Evolutionary conservation across 164 flowering plant species (phyloP), one percentile per base, ranked within the genome.

Genomic region (Dillenia suffruticosa): DNA sequence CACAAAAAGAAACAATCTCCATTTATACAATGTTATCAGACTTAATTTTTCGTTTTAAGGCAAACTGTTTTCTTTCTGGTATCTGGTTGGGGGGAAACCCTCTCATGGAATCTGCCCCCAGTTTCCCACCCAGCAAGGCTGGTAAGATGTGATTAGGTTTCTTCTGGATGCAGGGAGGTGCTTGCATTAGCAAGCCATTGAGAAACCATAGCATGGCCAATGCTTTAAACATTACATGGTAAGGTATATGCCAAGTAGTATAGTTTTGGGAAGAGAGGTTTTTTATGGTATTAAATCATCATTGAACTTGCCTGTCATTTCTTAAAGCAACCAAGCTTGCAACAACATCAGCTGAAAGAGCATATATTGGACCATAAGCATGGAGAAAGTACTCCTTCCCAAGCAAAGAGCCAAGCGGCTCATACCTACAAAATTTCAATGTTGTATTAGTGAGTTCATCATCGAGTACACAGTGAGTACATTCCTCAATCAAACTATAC

Each of bases 341-440:
- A 63, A 94, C 97, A 61, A 91, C 99, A 62, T 90, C 91, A n/a
- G 91, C 84, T 51, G 99, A 91, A 56, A 94, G 93, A 69, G 96
- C 96, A 76, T 94, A 91, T 72, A 94, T 70, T 48, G 98, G 98
- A 62, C 98, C 98, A 77, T 91, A 91, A 49, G 99, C 99, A 82
- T 94, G 96, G 46, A 94, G 79, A 77, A 94, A 94, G 66, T 94
- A 94, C 79, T 94, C 96, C 58, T 73, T 80, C 51, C 99, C 97
- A 59, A 94, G 89, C 84, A 94, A 65, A 77, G 65, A 9, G 8
- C 81, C 66, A 32, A 83, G 68, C 54, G 98, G 96, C 62, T 94
- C 99, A 73, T 89, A 89, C 99, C 99, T 94, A 80, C 75, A 84
- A 13, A n/a, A 66, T 55, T 40, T 49, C 19, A 52, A 69, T 32